Percentiles rank a stretch among this genome's conserved stretches.
phyloP scores from a whole-genome alignment of 169 alveolate species.

The Eimeria acervulina region DNA sequence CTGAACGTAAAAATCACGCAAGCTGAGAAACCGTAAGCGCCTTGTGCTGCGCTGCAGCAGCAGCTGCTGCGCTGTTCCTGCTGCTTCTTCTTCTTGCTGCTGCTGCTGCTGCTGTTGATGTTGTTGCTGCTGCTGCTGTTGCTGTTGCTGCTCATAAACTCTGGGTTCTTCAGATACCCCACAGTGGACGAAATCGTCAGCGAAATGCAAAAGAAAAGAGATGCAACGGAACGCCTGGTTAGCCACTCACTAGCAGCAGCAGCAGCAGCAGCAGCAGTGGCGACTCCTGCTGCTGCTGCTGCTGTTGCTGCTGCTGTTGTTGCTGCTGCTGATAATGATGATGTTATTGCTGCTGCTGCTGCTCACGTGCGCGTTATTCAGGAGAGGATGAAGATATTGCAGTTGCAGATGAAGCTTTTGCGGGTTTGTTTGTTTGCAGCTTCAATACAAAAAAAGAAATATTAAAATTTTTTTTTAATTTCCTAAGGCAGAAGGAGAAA shows the following conservation, averaged over 20 bases:
- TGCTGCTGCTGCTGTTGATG: no score
- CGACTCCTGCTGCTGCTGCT: no score
- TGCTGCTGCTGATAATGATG: background rate
- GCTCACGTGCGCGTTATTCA: slow-evolving; percentile 31
- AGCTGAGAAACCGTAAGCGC: slow-evolving; percentile 80
- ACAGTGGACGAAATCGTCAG: slow-evolving; percentile 85
- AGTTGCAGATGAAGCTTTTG: slow-evolving; percentile 79
- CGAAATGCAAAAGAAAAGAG: slow-evolving; percentile 83
- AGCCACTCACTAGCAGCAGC: background rate
- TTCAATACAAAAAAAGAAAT: background rate
- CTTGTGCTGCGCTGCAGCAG: background rate
- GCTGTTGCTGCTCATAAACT: background rate
- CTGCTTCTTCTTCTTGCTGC: no score
- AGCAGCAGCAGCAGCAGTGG: no score
- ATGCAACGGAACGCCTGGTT: slow-evolving; percentile 84
- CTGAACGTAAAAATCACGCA: slow-evolving; percentile 80
- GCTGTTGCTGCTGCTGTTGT: no score
- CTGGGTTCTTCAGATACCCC: slow-evolving; percentile 79
- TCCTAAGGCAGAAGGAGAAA: slow-evolving; percentile 83
- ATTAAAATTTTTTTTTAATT: background rate
- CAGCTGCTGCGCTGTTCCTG: no score
- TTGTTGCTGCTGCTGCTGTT: no score
- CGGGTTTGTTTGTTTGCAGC: slow-evolving; percentile 31
- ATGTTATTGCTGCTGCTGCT: background rate
- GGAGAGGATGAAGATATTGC: slow-evolving; percentile 83